Percentiles rank a stretch among this genome's conserved stretches.
Evolutionary conservation across 768 basidiomycete species (phyloP).

Genomic region (Xerocomus potaroensis): DNA sequence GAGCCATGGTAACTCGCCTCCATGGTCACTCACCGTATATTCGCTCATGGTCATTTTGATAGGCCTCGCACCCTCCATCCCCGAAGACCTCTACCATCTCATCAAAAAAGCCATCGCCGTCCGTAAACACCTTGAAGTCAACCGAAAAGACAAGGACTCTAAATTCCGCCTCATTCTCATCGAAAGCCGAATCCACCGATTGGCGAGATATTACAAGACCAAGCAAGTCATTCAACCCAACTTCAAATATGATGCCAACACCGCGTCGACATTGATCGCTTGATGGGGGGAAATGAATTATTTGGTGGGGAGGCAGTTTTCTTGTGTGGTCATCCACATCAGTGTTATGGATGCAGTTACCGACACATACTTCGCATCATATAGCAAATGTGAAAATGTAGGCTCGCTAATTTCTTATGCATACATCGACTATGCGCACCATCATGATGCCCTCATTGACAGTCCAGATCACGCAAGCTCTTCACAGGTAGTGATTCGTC

Average conservation of each 20-base stretch:
- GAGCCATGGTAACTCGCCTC: constrained; percentile 67
- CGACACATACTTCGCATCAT: constrained; percentile 6
- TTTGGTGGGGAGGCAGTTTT: background rate
- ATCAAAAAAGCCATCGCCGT: constrained; percentile 99
- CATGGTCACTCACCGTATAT: background rate
- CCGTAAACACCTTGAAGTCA: constrained; percentile 96
- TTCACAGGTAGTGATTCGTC: no score
- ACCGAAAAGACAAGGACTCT: constrained; percentile 99
- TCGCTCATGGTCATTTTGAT: background rate
- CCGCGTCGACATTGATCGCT: constrained; percentile 88
- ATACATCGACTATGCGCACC: constrained; percentile 11
- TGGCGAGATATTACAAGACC: constrained; percentile 98
- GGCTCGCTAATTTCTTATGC: constrained; percentile 17
- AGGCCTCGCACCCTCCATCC: constrained; percentile 97
- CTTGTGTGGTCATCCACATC: background rate
- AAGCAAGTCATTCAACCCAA: constrained; percentile 97
- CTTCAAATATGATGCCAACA: constrained; percentile 97
- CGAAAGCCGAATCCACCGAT: constrained; percentile 97
- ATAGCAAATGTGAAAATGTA: constrained; percentile 17
- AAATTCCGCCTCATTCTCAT: constrained; percentile 96
- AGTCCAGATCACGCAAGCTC: no score
- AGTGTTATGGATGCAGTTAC: background rate
- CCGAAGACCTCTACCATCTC: constrained; percentile 99
- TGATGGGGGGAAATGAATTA: constrained; percentile 34
- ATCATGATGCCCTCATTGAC: background rate